Evolutionary conservation across 305 asterid genomes (phyloP).

Genomic region (Petunia hybrid): DNA sequence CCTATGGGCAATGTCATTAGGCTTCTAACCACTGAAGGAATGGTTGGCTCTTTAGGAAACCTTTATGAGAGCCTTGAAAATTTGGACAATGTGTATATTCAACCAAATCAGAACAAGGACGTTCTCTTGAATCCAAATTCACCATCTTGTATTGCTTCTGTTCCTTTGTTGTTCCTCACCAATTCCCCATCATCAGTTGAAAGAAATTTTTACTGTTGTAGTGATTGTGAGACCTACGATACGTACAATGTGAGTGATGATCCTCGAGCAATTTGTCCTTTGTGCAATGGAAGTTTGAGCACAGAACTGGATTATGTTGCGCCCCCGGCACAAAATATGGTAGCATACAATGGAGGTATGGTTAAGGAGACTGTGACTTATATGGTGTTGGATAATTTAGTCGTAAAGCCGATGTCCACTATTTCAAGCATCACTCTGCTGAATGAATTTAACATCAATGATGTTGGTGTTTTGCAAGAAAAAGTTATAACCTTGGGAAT

Average conservation of each 20-base stretch:
- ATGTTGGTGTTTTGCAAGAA: conserved; percentile 44
- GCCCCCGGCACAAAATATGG: not conserved
- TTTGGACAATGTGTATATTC: conserved; percentile 37
- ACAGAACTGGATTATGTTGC: too few relatives aligned
- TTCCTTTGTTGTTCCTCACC: conserved; percentile 32
- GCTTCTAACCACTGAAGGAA: not conserved
- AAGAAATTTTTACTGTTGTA: too few relatives aligned
- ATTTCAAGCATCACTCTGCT: conserved; percentile 34
- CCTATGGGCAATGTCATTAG: too few relatives aligned
- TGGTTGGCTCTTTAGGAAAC: conserved; percentile 43
- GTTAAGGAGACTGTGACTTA: conserved; percentile 48
- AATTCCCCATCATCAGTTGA: too few relatives aligned
- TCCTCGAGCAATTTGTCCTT: conserved; percentile 1
- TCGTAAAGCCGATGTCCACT: conserved; percentile 40
- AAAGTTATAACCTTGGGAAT: conserved; percentile 39
- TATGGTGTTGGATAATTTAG: conserved; percentile 59
- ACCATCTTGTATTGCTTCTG: not conserved
- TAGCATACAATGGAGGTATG: conserved; percentile 28
- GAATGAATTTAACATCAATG: conserved; percentile 37
- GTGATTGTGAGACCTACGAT: too few relatives aligned
- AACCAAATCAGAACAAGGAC: not conserved
- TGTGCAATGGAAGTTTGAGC: not conserved
- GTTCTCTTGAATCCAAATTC: conserved; percentile 34
- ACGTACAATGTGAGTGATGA: conserved; percentile 19
- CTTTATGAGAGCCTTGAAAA: not conserved